A percentile compares a stretch with the other conserved stretches of the same genome.
Evolutionary conservation across 805 yeast genomes (phyloP).

Genomic region (Teunomyces atbi): DNA sequence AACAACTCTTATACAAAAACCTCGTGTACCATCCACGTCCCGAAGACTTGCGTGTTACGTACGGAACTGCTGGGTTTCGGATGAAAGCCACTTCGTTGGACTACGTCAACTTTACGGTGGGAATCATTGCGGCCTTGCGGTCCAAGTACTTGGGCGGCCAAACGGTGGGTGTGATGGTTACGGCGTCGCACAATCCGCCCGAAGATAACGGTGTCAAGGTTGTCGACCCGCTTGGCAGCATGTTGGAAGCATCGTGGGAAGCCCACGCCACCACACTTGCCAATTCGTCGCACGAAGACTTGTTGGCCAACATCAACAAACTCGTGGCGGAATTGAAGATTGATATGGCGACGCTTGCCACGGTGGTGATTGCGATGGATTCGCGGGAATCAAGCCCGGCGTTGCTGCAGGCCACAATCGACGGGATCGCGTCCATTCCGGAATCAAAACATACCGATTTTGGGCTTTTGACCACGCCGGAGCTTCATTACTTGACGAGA

Average conservation of each 20-base stretch:
- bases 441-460: conserved; percentile 47
- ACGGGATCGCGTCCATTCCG: conserved; percentile 55
- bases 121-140: conserved; percentile 77
- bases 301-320: conserved; percentile 36
- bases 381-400: conserved; percentile 82
- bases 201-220: conserved; percentile 52
- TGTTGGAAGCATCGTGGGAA: conserved; percentile 87
- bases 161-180: conserved; percentile 92
- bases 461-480: conserved; percentile 88
- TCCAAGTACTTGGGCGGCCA: conserved; percentile 68
- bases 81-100: conserved; percentile 67
- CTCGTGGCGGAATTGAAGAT: conserved; percentile 45
- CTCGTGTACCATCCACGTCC: conserved; percentile 45
- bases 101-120: conserved; percentile 72
- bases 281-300: conserved; percentile 53
- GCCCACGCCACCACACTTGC: conserved; percentile 75
- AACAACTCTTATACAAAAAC: neutral
- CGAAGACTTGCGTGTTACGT: conserved; percentile 43
- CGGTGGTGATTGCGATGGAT: conserved; percentile 75
- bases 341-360: conserved; percentile 41
- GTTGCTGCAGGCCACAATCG: conserved; percentile 56
- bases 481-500: conserved; percentile 83
- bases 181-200: conserved; percentile 95
- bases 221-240: conserved; percentile 91
- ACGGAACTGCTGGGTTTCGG: conserved; percentile 98